Conservation (phyloP, 2,329 filamentous ascomycete species). For the Ophiosphaerella narmari region DNA sequence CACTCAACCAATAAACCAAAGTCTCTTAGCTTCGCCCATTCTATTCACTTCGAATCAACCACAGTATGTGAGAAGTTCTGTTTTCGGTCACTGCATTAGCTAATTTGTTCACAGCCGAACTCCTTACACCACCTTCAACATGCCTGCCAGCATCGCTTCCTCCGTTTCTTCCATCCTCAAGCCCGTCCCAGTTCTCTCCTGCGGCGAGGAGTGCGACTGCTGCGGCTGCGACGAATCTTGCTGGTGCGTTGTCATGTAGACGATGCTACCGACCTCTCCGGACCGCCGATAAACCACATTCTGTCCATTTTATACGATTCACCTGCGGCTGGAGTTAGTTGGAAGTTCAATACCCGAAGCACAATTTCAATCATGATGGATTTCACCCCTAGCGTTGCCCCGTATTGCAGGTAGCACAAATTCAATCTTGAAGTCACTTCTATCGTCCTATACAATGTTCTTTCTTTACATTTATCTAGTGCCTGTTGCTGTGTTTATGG, state of each 20-base stretch:
- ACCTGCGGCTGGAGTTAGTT: too few species aligned
- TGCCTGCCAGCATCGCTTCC: conserved; percentile 41
- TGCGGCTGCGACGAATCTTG: conserved; percentile 47
- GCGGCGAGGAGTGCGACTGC: conserved; percentile 45
- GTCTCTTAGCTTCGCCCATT: neutral
- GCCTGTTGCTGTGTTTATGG: too few species aligned
- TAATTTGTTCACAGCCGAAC: neutral
- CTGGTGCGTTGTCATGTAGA: conserved; percentile 43
- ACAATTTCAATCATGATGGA: too few species aligned
- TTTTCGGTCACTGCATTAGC: neutral
- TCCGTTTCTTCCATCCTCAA: conserved; percentile 45
- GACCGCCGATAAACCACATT: neutral
- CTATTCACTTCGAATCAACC: neutral
- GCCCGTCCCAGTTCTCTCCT: conserved; percentile 40
- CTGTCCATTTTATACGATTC: conserved; percentile 34
- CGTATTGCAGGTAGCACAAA: too few species aligned
- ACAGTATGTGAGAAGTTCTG: neutral
- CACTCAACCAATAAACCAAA: too few species aligned
- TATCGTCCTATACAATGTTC: too few species aligned
- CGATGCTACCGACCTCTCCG: neutral
- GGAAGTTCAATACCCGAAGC: too few species aligned
- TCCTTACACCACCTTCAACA: conserved; percentile 17
- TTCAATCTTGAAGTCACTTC: too few species aligned
- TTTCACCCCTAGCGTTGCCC: too few species aligned
- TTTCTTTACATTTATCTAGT: too few species aligned